Conservation (phyloP, 495 filamentous ascomycete species). For the Penicillium argentinense region DNA sequence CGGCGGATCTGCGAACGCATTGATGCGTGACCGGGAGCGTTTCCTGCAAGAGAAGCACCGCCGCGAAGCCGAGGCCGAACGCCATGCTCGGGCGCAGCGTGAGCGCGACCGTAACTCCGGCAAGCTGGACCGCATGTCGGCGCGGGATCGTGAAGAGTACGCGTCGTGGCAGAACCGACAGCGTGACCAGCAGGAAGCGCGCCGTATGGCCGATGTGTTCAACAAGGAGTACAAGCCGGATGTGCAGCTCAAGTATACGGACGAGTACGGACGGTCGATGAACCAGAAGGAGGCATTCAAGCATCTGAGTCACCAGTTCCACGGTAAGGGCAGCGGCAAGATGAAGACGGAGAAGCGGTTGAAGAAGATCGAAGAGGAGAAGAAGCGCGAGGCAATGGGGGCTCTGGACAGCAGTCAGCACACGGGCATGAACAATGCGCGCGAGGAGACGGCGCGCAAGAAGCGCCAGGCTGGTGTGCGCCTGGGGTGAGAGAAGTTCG, state of each 20-base stretch:
- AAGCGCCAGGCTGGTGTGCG: conserved; percentile 85
- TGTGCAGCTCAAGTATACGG: conserved; percentile 85
- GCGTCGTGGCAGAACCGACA: conserved; percentile 81
- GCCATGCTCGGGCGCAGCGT: conserved; percentile 75
- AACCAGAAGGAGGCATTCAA: conserved; percentile 95
- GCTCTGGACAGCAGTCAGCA: conserved; percentile 78
- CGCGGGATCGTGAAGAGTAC: conserved; percentile 87
- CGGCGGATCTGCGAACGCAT: conserved; percentile 61
- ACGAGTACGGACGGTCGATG: conserved; percentile 81
- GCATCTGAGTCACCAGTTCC: conserved; percentile 93
- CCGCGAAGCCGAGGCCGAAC: conserved; percentile 73
- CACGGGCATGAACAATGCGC: conserved; percentile 78
- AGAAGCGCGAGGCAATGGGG: conserved; percentile 78
- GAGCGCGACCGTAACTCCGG: conserved; percentile 82
- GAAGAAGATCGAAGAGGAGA: conserved; percentile 97
- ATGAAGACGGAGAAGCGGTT: conserved; percentile 95
- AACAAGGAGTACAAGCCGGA: conserved; percentile 84
- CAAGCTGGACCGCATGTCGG: conserved; percentile 80
- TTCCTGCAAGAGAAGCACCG: conserved; percentile 79
- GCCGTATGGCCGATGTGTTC: conserved; percentile 80
- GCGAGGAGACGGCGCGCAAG: conserved; percentile 73
- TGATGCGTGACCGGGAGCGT: conserved; percentile 70
- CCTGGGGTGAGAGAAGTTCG: conserved; percentile 54
- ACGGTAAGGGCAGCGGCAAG: conserved; percentile 96
- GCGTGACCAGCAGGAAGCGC: conserved; percentile 77